Base-by-base conservation (phyloP, 2,329 filamentous ascomycete species). In the Hirsutella minnesotensis region DNA sequence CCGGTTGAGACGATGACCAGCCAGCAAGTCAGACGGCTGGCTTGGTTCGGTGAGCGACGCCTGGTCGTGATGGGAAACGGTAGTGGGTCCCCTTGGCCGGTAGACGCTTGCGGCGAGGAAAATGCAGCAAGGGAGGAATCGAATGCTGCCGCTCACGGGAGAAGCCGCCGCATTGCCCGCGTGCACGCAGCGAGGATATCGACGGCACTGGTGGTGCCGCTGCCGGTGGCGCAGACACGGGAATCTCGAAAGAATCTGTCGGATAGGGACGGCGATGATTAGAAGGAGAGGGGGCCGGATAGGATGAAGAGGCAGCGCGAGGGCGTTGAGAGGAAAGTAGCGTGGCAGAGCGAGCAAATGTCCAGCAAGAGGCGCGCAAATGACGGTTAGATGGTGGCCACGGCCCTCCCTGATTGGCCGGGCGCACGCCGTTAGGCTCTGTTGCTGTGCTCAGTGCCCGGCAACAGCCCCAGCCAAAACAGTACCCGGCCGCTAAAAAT, bases 371-470 rank as follows among this genome's bases (percentile, higher is more conserved):
- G 33, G 33, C n/a, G 33, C 33, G 33, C 33, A 19, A 18, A 8
- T 40, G 38, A 13, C 27, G 30, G 29, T 21, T n/a, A 39, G 37
- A 15, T 30, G 9, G 10, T 33, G 10, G 22, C 18, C 15, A 15
- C 8, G 27, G 27, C 38, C 38, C 10, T 19, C 12, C 29, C 12
- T 40, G 38, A 40, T 40, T 40, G 38, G 38, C n/a, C 29, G 27
- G 16, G 21, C 7, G 27, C 29, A 19, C 38, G 27, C 38, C 38
- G 38, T 40, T 40, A 40, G 29, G 38, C 38, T 30, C 38, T 40
- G 38, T 40, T 40, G 38, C 38, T 29, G 24, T 27, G 38, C 27
- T 35, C 33, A 21, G 35, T 37, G 35, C 35, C 35, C 35, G 35
- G 35, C 35, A 37, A 37, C 35, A 37, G 18, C 16, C 5, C 18